Evolutionary conservation across 257 asterid genomes (phyloP).

Genomic region (Plectranthus barbatus): DNA sequence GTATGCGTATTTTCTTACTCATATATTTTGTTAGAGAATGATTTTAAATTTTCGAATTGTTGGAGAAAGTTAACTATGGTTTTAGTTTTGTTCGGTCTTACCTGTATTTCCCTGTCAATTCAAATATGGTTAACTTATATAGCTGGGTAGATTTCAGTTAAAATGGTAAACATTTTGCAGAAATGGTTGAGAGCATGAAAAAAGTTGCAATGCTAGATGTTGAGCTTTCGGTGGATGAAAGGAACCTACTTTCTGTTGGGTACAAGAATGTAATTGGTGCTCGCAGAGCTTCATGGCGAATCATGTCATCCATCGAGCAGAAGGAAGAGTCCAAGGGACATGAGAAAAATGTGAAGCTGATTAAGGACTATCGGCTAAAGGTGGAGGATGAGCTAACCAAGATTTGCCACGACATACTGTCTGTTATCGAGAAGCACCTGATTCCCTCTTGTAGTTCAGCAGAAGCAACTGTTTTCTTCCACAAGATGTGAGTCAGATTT

Average conservation of each 20-base stretch:
- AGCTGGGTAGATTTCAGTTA: not conserved
- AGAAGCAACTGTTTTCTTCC: slow-evolving; percentile 75
- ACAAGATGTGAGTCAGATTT: slow-evolving; percentile 52
- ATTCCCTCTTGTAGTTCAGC: slow-evolving; percentile 63
- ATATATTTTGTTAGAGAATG: not conserved
- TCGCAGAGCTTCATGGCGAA: slow-evolving; percentile 82
- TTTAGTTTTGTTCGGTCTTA: too few species aligned
- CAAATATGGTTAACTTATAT: not conserved
- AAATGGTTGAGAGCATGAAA: slow-evolving; percentile 82
- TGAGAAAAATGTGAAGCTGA: slow-evolving; percentile 57
- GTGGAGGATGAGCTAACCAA: slow-evolving; percentile 74
- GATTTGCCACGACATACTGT: slow-evolving; percentile 60
- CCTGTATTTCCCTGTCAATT: not conserved
- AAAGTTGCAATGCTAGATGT: slow-evolving; percentile 61
- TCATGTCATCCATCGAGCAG: too few species aligned
- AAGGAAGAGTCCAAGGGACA: slow-evolving; percentile 63
- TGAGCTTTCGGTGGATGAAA: slow-evolving; percentile 71
- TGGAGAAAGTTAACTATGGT: slow-evolving; percentile 1
- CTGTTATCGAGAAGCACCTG: slow-evolving; percentile 58
- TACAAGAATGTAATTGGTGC: slow-evolving; percentile 87
- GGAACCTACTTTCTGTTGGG: slow-evolving; percentile 78
- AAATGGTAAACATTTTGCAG: slow-evolving; percentile 18
- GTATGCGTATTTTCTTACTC: not conserved
- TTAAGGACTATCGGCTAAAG: slow-evolving; percentile 61
- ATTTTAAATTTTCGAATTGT: not conserved